Base-by-base conservation (phyloP, 2,329 filamentous ascomycete genomes). In the Penicillium sp. region DNA sequence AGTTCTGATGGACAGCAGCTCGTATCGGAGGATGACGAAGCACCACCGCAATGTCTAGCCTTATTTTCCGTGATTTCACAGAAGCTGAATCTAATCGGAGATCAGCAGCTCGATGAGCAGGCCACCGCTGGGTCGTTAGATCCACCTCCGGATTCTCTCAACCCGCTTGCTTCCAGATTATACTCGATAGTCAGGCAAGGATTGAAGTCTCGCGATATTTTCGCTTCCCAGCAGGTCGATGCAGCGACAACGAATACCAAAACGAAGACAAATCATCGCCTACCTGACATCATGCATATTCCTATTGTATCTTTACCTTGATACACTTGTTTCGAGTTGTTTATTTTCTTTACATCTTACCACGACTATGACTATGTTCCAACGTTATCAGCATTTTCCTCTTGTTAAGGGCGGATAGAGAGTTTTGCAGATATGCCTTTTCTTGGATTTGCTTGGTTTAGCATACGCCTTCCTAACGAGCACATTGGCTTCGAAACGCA, bases 11-110 rank as follows among this genome's bases (percentile, higher is more conserved):
- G 67, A 45, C 65, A 67, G 44, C 58, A 69, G 50, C 63, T 68
- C 59, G 8, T 64, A 60, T 60, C 64, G 30, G 62, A 66, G 30
- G 64, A 62, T 7, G 64, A 69, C 15, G 63, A 68, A 44, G 29
- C 50, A 6, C 48, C 58, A 4, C 54, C 66, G 30, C 56, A 51
- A 5, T 61, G 46, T 35, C 53, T 69, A 21, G 64, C 64, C n/a
- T n/a, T 69, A 11, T 63, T 69, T 54, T 69, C 67, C 3, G 26
- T 63, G 17, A 64, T 69, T 11, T 58, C 65, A 7, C 64, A 62
- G 26, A 60, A 61, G 35, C 48, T 66, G 8, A 58, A 45, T 17
- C 38, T 56, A 13, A 54, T 63, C 35, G 56, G 64, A n/a, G 60
- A 63, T 41, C 63, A 65, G n/a, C 59, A 62, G 31, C 52, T 67